Base-by-base conservation (phyloP, 257 asterid species). In the Gentiana straminea region DNA sequence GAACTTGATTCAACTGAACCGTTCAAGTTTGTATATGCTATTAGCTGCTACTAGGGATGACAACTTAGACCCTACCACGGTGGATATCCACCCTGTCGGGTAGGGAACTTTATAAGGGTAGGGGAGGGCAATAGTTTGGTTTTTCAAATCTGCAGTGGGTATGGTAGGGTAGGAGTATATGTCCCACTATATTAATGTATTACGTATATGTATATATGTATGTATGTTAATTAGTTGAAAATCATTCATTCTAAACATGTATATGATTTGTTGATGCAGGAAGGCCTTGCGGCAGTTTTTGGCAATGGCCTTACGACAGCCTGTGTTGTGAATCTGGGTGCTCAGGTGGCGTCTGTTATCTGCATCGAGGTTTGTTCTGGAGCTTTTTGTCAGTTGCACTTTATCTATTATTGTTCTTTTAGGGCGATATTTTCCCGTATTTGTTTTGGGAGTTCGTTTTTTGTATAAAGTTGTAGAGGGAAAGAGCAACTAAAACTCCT, bases 281-380 rank as follows among this genome's bases (percentile, higher is more conserved):
- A 92, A 83, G 97, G 98, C 52, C 84, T 92, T 75, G 97, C 98
- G 71, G 98, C 97, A 61, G 86, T 65, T 38, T 92, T 92, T 67
- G 98, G 98, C 65, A 92, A 88, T 80, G 98, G 98, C 52, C 79
- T 88, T 68, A 78, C 93, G 33, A 92, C 97, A 10, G 97, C 98
- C 39, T 92, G 98, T 61, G 76, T 92, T 64, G 86, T 92, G 62
- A 88, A 92, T 77, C 63, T 91, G 51, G 98, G 98, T 70, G 98
- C 98, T 49, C 98, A 92, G 77, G 94, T 83, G 76, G 77, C 98
- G 6, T 81, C 98, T 41, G 83, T 88, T 68, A 73, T 85, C 74
- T 92, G 98, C 69, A 63, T 92, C 44, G 98, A 92, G 97, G 98
- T 83, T 60, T 51, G 73, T 59, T 67, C 50, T 41, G 54, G 47